Base-by-base conservation (phyloP, 2,329 filamentous ascomycete genomes). In the Colletotrichum sp. region DNA sequence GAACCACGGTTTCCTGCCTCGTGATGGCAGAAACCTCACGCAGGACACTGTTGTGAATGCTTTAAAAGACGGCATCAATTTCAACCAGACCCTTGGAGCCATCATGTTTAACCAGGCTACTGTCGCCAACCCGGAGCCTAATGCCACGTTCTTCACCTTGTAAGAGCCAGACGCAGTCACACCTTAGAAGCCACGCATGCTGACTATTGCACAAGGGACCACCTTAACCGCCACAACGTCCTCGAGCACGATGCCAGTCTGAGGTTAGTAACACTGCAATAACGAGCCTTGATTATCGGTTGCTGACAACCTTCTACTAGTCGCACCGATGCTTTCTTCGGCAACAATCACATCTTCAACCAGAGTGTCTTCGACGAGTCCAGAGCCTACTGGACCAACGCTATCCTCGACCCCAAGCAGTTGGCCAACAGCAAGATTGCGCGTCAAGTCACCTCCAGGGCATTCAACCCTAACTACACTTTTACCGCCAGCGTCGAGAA, bases 311-410 rank as follows among this genome's bases (percentile, higher is more conserved):
- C 6, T 44, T 63, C 27, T 28, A 8, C 3, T 28, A 88, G 86
- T 55, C 88, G 89, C 30, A 79, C 83, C 3, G 89, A 91, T 73
- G 87, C 85, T 11, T 87, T 82, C 83, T 86, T 89, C 69, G 90
- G 89, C 27, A 87, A 88, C 80, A 88, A 88, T 77, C 85, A 88
- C 78, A 72, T 86, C 71, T 91, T 91, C 83, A 90, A 91, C 81
- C 82, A 87, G 68, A 86, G 84, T 4, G 80, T 90, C 77, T 91
- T 91, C 80, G 85, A 87, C 68, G 80, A 85, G 71, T 86, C 85
- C 1, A 82, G 78, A 52, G 73, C 78, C 6, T 91, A 87, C 81
- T 91, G 88, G 87, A 88, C 85, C 0, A 82, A 72, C 0, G 79
- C 84, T 5, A 80, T 83, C 22, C 79, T 91, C 34, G 81, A 84